phyloP scores from a whole-genome alignment of 257 asterid species.

The Paraleonurus japonicus region DNA sequence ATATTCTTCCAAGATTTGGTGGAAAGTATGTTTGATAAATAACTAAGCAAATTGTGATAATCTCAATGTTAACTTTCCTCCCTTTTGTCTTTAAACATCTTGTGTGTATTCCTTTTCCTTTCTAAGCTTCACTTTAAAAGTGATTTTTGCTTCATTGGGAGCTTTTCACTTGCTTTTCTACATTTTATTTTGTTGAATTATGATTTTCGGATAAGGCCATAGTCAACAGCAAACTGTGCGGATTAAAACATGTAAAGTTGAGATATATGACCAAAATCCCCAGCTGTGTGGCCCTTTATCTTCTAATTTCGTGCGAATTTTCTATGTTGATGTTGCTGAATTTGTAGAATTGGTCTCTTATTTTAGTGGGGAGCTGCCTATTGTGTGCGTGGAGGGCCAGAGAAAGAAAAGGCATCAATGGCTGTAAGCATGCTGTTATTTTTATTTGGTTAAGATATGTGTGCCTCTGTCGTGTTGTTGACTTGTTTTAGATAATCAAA shows the following conservation, averaged over 20 bases:
- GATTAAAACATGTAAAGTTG: not conserved
- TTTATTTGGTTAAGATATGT: not conserved
- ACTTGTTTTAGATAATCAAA: not conserved
- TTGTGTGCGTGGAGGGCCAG: conserved; percentile 82
- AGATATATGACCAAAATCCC: not conserved
- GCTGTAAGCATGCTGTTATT: conserved; percentile 42
- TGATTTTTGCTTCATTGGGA: not conserved
- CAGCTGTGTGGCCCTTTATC: not conserved
- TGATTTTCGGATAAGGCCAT: not conserved
- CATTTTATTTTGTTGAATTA: not conserved
- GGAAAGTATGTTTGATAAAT: not conserved
- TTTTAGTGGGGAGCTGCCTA: conserved; percentile 93
- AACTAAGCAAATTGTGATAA: not conserved
- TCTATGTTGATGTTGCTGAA: not conserved
- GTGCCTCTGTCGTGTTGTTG: not conserved
- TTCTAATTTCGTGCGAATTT: not conserved
- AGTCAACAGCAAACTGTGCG: not conserved
- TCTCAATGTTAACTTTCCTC: not conserved
- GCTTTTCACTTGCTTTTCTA: not conserved
- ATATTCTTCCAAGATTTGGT: not conserved
- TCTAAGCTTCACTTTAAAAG: not conserved
- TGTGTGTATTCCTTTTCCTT: not conserved
- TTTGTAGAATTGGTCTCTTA: not conserved
- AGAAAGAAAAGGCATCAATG: conserved; percentile 73
- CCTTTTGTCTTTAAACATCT: not conserved